These are phyloP conservation scores for Mortierella sp. DNA, from an alignment of 371 early-diverging fungal genomes.

Conservation along the genomic window DNA sequence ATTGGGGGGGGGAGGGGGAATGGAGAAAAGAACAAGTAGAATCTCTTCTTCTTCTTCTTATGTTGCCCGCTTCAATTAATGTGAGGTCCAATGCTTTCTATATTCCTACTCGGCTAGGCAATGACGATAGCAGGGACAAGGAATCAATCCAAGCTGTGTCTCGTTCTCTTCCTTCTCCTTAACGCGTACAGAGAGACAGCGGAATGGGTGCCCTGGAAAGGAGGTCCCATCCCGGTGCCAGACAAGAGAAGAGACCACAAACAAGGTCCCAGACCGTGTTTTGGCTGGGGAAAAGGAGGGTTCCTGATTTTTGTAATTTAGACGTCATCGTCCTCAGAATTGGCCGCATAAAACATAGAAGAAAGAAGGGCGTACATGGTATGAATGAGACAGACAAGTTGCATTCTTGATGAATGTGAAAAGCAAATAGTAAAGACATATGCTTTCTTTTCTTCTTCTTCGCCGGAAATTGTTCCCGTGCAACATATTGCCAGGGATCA, in stretches of 20 bases:
- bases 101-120: neutral
- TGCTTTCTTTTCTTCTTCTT: neutral
- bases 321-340: neutral
- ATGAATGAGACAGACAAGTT: neutral
- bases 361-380: neutral
- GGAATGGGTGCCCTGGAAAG: neutral
- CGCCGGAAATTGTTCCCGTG: too few species aligned
- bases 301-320: neutral
- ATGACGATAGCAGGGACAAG: neutral
- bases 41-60: neutral
- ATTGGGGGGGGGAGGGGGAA: neutral
- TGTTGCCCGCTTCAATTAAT: slow-evolving; percentile 3
- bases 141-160: neutral
- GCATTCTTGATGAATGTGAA: neutral
- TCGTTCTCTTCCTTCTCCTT: neutral
- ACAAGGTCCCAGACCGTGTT: slow-evolving; percentile 3
- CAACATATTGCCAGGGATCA: neutral
- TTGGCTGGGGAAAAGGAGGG: neutral
- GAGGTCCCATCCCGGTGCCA: neutral
- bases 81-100: neutral
- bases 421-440: neutral
- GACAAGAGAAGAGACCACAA: neutral
- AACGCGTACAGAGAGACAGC: neutral
- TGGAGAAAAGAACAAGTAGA: neutral
- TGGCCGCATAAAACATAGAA: neutral